Percentiles rank a stretch among this genome's conserved stretches.
Evolutionary conservation across 164 flowering plant species (phyloP).

Genomic region (Litsea cubeba): DNA sequence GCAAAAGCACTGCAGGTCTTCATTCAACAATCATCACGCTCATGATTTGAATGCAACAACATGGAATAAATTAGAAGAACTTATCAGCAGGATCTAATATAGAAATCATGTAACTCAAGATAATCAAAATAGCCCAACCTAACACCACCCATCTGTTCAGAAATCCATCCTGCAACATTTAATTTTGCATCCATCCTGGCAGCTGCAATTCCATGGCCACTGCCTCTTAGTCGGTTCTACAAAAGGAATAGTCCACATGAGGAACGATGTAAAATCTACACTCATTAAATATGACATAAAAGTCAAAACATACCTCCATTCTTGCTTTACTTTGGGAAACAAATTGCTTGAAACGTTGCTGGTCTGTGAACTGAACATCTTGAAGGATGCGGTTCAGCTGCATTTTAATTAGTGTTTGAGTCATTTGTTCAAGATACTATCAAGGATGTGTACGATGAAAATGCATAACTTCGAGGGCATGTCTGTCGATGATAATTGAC

Average conservation of each 20-base stretch:
- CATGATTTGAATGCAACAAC: not conserved
- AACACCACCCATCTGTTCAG: conserved; percentile 99
- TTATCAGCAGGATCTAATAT: not conserved
- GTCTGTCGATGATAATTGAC: not conserved
- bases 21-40: not conserved
- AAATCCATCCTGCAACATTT: conserved; percentile 89
- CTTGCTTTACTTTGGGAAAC: conserved; percentile 97
- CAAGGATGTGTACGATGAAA: not conserved
- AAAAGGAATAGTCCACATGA: conserved; percentile 2
- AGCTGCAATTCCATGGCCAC: conserved; percentile 98
- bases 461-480: conserved; percentile 1
- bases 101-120: not conserved
- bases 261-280: not conserved
- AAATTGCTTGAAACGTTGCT: conserved; percentile 95
- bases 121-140: conserved; percentile 42
- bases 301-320: conserved; percentile 75
- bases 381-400: conserved; percentile 82
- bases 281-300: conserved; percentile 1
- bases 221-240: conserved; percentile 89
- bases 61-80: not conserved
- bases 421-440: conserved; percentile 3
- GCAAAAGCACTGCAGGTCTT: not conserved
- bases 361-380: conserved; percentile 94
- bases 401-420: conserved; percentile 18
- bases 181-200: conserved; percentile 97